Evolutionary conservation across 495 filamentous ascomycete species (phyloP).

Genomic region (Pseudomonodictys pantanalensis): DNA sequence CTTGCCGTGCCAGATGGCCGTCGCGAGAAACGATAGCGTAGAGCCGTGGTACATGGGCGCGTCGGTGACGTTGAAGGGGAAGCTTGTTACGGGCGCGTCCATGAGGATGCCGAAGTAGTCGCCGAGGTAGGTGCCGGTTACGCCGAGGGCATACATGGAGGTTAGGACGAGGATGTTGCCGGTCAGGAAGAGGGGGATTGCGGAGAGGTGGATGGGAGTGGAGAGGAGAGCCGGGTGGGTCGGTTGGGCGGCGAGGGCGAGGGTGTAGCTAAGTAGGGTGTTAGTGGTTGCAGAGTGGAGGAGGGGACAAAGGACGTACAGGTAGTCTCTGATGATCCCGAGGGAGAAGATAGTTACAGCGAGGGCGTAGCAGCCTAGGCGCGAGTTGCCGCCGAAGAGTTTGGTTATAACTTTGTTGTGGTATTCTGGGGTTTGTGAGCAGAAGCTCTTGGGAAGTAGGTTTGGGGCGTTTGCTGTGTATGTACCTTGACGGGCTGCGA

Average conservation of each 20-base stretch:
- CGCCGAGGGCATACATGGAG: slow-evolving; percentile 86
- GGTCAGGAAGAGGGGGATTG: slow-evolving; percentile 63
- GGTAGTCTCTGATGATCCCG: slow-evolving; percentile 77
- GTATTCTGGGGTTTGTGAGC: too few species aligned
- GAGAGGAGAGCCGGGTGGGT: slow-evolving; percentile 60
- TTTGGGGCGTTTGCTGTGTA: too few species aligned
- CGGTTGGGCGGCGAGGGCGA: slow-evolving; percentile 75
- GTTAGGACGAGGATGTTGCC: slow-evolving; percentile 86
- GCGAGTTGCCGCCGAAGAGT: slow-evolving; percentile 76
- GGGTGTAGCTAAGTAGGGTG: slow-evolving; percentile 56
- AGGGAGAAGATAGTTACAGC: slow-evolving; percentile 85
- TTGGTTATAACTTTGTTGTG: slow-evolving; percentile 82
- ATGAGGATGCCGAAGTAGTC: slow-evolving; percentile 99
- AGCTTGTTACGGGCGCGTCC: slow-evolving; percentile 87
- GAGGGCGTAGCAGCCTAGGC: slow-evolving; percentile 84
- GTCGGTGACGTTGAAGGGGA: slow-evolving; percentile 90
- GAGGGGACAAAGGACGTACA: slow-evolving; percentile 48
- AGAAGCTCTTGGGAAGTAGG: too few species aligned
- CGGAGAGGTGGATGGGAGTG: slow-evolving; percentile 53
- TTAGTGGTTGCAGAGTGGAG: slow-evolving; percentile 33
- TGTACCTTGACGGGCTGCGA: slow-evolving; percentile 65
- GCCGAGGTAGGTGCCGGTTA: slow-evolving; percentile 95
- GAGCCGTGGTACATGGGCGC: slow-evolving; percentile 97
- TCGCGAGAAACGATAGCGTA: slow-evolving; percentile 86
- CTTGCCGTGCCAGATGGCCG: slow-evolving; percentile 83